phyloP scores from a whole-genome alignment of 164 flowering plant genomes.

The Vitis rotundifolia region DNA sequence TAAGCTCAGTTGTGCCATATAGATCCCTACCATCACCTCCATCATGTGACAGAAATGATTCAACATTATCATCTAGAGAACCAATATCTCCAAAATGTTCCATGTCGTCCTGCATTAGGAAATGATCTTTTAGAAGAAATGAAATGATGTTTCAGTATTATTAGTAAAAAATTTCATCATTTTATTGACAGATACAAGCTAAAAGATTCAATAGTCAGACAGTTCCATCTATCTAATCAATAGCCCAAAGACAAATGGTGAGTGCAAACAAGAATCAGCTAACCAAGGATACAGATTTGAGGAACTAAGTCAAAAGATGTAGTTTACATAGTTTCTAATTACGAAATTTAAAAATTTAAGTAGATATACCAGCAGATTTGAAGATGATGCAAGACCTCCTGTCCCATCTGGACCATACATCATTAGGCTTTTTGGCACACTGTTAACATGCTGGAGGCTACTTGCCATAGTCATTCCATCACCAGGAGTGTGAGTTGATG shows the following conservation, averaged over 20 bases:
- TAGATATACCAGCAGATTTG: conserved; percentile 73
- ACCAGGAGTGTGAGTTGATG: conserved; percentile 83
- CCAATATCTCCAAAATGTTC: conserved; percentile 87
- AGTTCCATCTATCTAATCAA: too few species aligned
- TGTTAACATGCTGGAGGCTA: conserved; percentile 59
- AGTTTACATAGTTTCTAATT: neutral
- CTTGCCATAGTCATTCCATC: conserved; percentile 60
- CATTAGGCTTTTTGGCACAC: conserved; percentile 58
- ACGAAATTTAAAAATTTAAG: neutral
- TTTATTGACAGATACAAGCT: too few species aligned
- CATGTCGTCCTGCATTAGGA: conserved; percentile 75
- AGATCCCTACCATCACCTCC: conserved; percentile 80
- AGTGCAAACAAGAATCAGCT: neutral
- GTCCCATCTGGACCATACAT: conserved; percentile 78
- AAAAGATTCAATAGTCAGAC: too few species aligned
- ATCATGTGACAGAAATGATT: conserved; percentile 80
- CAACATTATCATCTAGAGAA: conserved; percentile 83
- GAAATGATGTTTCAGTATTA: too few species aligned
- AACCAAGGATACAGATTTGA: neutral
- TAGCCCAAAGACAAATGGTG: neutral
- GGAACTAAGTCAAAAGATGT: neutral
- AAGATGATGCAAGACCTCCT: conserved; percentile 77
- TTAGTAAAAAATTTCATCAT: too few species aligned
- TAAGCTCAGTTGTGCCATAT: conserved; percentile 71
- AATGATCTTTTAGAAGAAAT: conserved; percentile 9